phyloP scores from a whole-genome alignment of 192 early-diverging fungal genomes.

The Fimicolochytrium jonesii region DNA sequence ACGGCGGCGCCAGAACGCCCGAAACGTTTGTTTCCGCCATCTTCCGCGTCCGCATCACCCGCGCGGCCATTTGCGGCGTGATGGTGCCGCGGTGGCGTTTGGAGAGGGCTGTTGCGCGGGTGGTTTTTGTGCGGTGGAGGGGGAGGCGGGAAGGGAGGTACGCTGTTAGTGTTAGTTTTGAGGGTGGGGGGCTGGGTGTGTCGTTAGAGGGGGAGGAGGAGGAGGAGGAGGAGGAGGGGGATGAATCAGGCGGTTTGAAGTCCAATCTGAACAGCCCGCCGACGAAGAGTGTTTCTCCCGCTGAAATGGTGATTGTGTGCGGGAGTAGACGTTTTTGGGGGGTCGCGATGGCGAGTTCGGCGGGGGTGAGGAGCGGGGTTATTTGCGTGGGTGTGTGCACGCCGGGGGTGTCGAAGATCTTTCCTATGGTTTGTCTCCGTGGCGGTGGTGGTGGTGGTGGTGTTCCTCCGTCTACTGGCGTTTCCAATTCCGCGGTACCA shows the following conservation, averaged over 20 bases:
- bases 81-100: not conserved
- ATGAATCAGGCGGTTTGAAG: too few relatives aligned
- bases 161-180: too few relatives aligned
- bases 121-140: constrained; percentile 12
- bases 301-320: too few relatives aligned
- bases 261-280: constrained; percentile 19
- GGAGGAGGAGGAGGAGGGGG: too few relatives aligned
- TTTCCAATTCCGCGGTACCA: not conserved
- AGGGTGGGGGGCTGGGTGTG: too few relatives aligned
- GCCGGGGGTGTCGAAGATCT: constrained; percentile 24
- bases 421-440: not conserved
- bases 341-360: constrained; percentile 7
- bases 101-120: constrained; percentile 1
- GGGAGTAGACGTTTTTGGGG: not conserved
- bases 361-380: constrained; percentile 10
- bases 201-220: not conserved
- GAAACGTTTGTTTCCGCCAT: too few relatives aligned
- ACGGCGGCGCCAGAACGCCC: too few relatives aligned
- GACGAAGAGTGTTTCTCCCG: constrained; percentile 13
- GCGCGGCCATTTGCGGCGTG: not conserved
- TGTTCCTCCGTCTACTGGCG: not conserved
- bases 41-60: not conserved
- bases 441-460: not conserved
- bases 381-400: constrained; percentile 9
- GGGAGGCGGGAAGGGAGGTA: constrained; percentile 2